Evolutionary conservation across 2,329 filamentous ascomycete species (phyloP).

Genomic region (Byssothecium circinans): DNA sequence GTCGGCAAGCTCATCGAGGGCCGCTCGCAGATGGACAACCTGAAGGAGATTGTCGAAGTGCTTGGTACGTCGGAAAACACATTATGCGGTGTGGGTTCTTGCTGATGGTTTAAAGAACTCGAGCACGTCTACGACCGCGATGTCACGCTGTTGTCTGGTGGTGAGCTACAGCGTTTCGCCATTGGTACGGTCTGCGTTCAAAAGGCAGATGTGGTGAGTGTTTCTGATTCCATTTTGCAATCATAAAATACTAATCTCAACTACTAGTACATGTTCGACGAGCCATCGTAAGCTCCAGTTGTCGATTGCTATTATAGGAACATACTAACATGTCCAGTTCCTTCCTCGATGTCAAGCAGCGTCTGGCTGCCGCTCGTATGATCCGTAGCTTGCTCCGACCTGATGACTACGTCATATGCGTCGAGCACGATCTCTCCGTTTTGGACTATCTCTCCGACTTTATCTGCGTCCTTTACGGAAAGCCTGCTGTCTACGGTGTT

Average conservation of each 20-base stretch:
- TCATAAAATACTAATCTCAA: conserved; percentile 11
- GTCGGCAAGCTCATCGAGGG: conserved; percentile 78
- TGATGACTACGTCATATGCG: conserved; percentile 95
- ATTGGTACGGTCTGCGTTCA: conserved; percentile 96
- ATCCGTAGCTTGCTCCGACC: conserved; percentile 88
- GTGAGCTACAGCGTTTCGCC: conserved; percentile 96
- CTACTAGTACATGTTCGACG: conserved; percentile 93
- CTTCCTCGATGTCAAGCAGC: conserved; percentile 98
- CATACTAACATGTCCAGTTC: conserved; percentile 51
- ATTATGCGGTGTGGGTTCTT: not conserved
- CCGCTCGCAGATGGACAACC: conserved; percentile 75
- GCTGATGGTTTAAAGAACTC: conserved; percentile 60
- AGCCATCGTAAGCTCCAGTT: conserved; percentile 65
- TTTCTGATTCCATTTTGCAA: conserved; percentile 3
- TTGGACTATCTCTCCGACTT: conserved; percentile 98
- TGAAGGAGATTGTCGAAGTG: conserved; percentile 77
- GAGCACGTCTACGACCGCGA: conserved; percentile 90
- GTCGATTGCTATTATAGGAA: not conserved
- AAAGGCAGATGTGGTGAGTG: conserved; percentile 67
- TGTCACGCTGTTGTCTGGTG: conserved; percentile 86
- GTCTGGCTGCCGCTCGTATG: conserved; percentile 86
- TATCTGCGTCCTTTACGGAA: conserved; percentile 94
- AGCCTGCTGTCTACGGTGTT: conserved; percentile 94
- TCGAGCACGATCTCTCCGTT: conserved; percentile 98
- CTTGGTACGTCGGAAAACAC: conserved; percentile 56